Percentiles rank a stretch among this genome's conserved stretches.
These are phyloP conservation scores for Ascochyta koolunga DNA, from an alignment of 2,329 filamentous ascomycete species.

Conservation along the genomic window DNA sequence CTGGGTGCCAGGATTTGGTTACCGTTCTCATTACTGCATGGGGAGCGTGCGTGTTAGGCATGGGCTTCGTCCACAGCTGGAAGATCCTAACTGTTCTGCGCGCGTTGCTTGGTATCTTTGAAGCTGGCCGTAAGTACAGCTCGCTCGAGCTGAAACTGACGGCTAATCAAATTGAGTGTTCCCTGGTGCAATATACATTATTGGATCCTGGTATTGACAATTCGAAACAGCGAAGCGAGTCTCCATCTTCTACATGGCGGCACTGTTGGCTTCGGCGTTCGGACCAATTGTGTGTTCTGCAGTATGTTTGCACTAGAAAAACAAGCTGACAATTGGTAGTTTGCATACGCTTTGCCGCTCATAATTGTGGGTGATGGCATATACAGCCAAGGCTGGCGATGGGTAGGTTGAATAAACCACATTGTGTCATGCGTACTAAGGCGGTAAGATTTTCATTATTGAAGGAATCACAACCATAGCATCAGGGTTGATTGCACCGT, in stretches of 20 bases:
- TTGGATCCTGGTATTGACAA: constrained; percentile 35
- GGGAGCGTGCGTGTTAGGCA: constrained; percentile 33
- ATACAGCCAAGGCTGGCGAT: constrained; percentile 40
- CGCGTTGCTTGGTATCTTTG: constrained; percentile 30
- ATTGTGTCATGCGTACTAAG: not conserved
- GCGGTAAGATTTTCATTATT: constrained; percentile 28
- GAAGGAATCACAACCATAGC: constrained; percentile 29
- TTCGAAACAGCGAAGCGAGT: constrained; percentile 35
- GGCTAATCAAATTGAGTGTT: constrained; percentile 23
- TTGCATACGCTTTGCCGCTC: constrained; percentile 42
- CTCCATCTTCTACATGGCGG: constrained; percentile 36
- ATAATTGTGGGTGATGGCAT: constrained; percentile 41
- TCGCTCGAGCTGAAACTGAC: too few species aligned
- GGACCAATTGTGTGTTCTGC: constrained; percentile 36
- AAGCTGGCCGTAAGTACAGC: constrained; percentile 28
- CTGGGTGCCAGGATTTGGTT: constrained; percentile 42
- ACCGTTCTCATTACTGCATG: constrained; percentile 35
- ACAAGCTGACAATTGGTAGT: constrained; percentile 15
- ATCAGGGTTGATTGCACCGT: constrained; percentile 25
- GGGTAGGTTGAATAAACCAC: constrained; percentile 8
- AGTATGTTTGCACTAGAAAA: not conserved
- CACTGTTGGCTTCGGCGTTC: constrained; percentile 39
- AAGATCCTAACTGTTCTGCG: constrained; percentile 26
- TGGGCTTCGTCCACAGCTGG: constrained; percentile 34
- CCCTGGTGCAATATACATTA: constrained; percentile 33